These are phyloP conservation scores for Barnettozyma wickerhamii DNA, from an alignment of 805 yeast genomes.

Conservation along the genomic window DNA sequence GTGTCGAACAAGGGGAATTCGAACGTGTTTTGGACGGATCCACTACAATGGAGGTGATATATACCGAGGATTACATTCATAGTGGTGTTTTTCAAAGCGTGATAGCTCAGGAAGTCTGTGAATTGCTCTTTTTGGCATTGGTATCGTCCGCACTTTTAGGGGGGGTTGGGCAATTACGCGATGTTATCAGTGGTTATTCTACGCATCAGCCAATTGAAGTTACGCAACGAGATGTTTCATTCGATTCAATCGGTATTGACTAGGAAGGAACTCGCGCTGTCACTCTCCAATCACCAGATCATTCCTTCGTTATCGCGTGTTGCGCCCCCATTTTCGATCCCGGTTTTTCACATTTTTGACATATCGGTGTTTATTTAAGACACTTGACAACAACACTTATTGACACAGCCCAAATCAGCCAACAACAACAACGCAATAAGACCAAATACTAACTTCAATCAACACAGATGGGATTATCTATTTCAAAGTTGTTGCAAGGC, in stretches of 20 bases:
- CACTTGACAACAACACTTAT: not conserved
- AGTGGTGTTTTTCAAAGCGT: not conserved
- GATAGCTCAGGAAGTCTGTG: not conserved
- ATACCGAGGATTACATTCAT: too few relatives aligned
- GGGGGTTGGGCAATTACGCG: not conserved
- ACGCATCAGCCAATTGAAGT: too few relatives aligned
- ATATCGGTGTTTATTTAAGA: not conserved
- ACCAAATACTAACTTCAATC: too few relatives aligned
- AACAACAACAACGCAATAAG: too few relatives aligned
- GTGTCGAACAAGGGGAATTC: not conserved
- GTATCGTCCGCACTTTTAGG: not conserved
- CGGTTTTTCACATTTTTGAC: not conserved
- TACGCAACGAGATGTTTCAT: too few relatives aligned
- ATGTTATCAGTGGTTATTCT: not conserved
- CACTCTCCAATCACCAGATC: not conserved
- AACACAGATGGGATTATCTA: conserved; percentile 81
- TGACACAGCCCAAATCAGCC: too few relatives aligned
- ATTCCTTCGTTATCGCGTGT: not conserved
- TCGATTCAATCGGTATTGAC: too few relatives aligned
- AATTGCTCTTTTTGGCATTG: not conserved
- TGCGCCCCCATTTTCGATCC: not conserved
- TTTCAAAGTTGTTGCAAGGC: conserved; percentile 91
- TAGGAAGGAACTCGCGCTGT: too few relatives aligned
- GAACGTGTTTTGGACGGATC: not conserved
- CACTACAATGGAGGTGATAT: too few relatives aligned